Evolutionary conservation across 768 basidiomycete species (phyloP), one percentile per base, ranked within the genome.

Genomic region (Lactifluus piperatus): DNA sequence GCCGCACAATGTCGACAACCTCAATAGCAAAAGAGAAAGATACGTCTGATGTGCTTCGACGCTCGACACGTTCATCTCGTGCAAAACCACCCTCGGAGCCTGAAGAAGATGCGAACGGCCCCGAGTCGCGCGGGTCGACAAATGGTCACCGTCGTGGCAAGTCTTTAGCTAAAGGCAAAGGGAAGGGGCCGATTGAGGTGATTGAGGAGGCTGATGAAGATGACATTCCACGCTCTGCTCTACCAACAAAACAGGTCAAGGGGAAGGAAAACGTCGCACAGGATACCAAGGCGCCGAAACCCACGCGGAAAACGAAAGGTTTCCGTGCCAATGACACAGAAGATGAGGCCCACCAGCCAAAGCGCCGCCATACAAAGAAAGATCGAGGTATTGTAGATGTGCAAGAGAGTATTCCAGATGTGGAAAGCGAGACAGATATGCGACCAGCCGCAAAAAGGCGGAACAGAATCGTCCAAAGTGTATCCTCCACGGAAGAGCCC

Each of bases 161-260:
- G 63, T 57, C 56, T 13, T 60, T 41, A 16, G 64, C 41, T 20
- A 64, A 54, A 56, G 63, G 53, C 13, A 63, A 63, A n/a, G 45
- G 56, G 14, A 72, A 69, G 50, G 60, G 61, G 5, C 60, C 63
- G 14, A 69, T 71, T 2, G 66, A 68, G 10, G 64, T 64, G 47
- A 67, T 73, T 54, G 63, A 67, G 39, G 69, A 69, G 49, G 67
- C 66, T 20, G 69, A 68, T 10, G 66, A 65, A 18, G 68, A 64
- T 30, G 70, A 69, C 22, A 66, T 68, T 2, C 65, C 65, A 3
- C 60, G 58, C 10, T 64, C 61, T 5, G 67, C 54, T 18, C 65
- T 57, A 1, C 71, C 69, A 61, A 61, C 62, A 46, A 68, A 65
- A 45, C 59, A 65, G 13, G 65, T 67, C 32, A 71, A 69, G 62